A percentile compares a stretch with the other conserved stretches of the same genome.
These are phyloP conservation scores for Diaporthe sp. DNA, from an alignment of 2,329 filamentous ascomycete genomes.

Conservation along the genomic window DNA sequence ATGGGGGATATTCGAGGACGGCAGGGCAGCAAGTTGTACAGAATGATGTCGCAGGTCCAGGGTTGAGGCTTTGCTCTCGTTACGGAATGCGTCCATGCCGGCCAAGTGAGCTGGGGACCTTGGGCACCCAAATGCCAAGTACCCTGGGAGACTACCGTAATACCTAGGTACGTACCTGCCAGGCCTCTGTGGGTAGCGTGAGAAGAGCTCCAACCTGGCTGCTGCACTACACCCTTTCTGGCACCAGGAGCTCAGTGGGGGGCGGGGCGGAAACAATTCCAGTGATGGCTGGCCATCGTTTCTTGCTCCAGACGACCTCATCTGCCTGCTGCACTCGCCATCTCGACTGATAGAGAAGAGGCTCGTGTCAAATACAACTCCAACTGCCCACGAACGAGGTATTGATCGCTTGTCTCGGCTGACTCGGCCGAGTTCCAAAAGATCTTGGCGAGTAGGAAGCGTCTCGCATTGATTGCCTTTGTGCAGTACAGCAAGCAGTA, in stretches of 20 bases:
- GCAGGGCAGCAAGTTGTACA: background rate
- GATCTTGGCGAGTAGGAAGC: background rate
- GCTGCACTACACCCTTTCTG: conserved; percentile 12
- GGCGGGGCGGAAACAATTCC: background rate
- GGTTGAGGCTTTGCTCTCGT: conserved; percentile 25
- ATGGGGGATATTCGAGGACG: background rate
- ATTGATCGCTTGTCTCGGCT: background rate
- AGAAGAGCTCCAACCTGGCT: conserved; percentile 15
- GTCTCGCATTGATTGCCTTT: background rate
- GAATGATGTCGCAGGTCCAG: conserved; percentile 30
- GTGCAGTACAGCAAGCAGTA: background rate
- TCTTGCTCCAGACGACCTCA: background rate
- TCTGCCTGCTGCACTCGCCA: background rate
- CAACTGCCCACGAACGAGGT: background rate
- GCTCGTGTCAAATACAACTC: background rate
- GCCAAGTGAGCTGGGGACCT: conserved; percentile 16
- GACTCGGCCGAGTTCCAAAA: background rate
- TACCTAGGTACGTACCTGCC: background rate
- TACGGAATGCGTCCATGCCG: conserved; percentile 27
- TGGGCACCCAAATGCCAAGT: conserved; percentile 20
- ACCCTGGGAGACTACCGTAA: background rate
- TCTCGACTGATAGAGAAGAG: background rate
- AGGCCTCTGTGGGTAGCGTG: background rate
- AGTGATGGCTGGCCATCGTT: background rate
- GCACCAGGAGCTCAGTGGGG: background rate